A percentile compares a stretch with the other conserved stretches of the same genome.
Conservation (phyloP, 1,284 basidiomycete genomes). For the Lentinus polychrous region DNA sequence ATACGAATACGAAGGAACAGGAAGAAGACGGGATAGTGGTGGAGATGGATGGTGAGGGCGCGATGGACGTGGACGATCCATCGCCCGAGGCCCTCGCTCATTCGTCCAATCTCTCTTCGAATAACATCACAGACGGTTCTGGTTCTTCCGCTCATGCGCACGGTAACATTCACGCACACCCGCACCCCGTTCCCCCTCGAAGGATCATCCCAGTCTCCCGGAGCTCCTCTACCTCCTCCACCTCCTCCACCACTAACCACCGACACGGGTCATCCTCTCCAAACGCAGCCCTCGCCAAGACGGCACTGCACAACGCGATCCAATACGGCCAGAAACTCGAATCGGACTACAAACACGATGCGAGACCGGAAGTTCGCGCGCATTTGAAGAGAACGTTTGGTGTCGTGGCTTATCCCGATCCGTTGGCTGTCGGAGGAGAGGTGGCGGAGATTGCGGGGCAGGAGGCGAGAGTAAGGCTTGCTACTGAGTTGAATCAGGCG, state of each 20-base stretch:
- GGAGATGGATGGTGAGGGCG: slow-evolving; percentile 26
- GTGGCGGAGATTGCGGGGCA: slow-evolving; percentile 61
- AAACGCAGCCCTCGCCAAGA: slow-evolving; percentile 26
- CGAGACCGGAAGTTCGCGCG: slow-evolving; percentile 51
- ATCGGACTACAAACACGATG: slow-evolving; percentile 57
- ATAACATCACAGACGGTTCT: background rate
- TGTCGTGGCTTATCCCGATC: slow-evolving; percentile 73
- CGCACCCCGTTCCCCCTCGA: slow-evolving; percentile 8
- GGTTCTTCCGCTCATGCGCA: slow-evolving; percentile 1
- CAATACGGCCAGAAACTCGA: slow-evolving; percentile 64
- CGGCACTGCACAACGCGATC: slow-evolving; percentile 58
- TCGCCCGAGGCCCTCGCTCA: slow-evolving; percentile 23
- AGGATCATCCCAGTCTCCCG: slow-evolving; percentile 1
- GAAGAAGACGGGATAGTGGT: slow-evolving; percentile 16
- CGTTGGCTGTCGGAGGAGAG: slow-evolving; percentile 53
- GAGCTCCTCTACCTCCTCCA: slow-evolving; percentile 7
- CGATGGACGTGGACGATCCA: slow-evolving; percentile 40
- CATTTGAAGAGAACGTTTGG: slow-evolving; percentile 69
- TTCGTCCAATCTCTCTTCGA: slow-evolving; percentile 11
- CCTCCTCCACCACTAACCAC: background rate
- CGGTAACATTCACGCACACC: background rate
- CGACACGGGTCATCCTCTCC: slow-evolving; percentile 5
- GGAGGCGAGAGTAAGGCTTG: slow-evolving; percentile 56
- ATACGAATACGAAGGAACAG: slow-evolving; percentile 20
- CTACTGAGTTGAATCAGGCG: slow-evolving; percentile 72